Conservation (phyloP, 2,329 filamentous ascomycete species). For the Ophiostoma angusticollis region DNA sequence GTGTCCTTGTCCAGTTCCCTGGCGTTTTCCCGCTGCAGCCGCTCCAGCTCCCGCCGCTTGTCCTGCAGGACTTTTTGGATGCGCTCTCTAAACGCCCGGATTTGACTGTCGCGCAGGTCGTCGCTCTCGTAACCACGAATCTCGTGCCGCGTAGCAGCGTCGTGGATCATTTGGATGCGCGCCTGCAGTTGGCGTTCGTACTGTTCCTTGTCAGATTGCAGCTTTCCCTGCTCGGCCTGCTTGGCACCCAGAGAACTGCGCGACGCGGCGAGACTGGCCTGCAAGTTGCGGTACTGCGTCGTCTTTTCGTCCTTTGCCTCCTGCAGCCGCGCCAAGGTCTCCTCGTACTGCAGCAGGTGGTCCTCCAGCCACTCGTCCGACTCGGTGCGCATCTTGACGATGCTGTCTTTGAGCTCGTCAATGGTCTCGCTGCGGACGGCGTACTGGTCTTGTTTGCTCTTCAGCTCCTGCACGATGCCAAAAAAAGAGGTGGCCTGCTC, state of each 20-base stretch:
- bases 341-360: constrained; percentile 65
- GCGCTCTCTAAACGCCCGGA: constrained; percentile 64
- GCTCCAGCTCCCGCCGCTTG: constrained; percentile 60
- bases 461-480: constrained; percentile 60
- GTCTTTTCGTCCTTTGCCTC: constrained; percentile 51
- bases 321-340: constrained; percentile 53
- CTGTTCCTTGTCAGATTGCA: constrained; percentile 74
- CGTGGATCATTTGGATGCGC: constrained; percentile 62
- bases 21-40: constrained; percentile 57
- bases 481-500: constrained; percentile 62
- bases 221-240: constrained; percentile 57
- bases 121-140: constrained; percentile 70
- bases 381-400: constrained; percentile 60
- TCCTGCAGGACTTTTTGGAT: constrained; percentile 64
- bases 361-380: constrained; percentile 62
- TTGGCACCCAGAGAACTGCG: constrained; percentile 38
- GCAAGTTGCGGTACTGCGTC: constrained; percentile 53
- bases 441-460: constrained; percentile 63
- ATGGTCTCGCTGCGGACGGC: constrained; percentile 58
- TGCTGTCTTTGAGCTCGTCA: constrained; percentile 53
- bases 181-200: constrained; percentile 67
- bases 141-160: constrained; percentile 61
- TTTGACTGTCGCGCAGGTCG: constrained; percentile 59
- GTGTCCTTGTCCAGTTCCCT: constrained; percentile 66
- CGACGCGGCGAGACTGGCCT: constrained; percentile 30